Conservation (phyloP, 805 yeast genomes). For the Candida koratica region DNA sequence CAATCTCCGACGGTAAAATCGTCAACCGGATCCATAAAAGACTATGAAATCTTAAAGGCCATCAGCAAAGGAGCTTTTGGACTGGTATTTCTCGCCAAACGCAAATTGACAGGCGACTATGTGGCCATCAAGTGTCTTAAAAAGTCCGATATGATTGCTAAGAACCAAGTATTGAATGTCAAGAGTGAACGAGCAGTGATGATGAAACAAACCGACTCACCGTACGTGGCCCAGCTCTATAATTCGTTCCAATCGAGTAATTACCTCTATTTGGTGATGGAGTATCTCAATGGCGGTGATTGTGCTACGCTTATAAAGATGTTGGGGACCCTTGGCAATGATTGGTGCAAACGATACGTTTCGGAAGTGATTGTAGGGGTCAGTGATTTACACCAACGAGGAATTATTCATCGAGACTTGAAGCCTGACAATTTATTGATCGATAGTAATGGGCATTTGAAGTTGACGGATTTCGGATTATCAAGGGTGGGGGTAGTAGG, state of each 20-base stretch:
- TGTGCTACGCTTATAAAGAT: conserved; percentile 79
- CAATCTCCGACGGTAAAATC: conserved; percentile 53
- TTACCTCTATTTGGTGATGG: conserved; percentile 91
- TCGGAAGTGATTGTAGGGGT: conserved; percentile 92
- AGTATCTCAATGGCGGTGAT: conserved; percentile 94
- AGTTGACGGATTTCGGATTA: conserved; percentile 92
- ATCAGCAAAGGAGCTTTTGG: conserved; percentile 98
- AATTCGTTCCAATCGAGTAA: conserved; percentile 87
- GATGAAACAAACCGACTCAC: conserved; percentile 94
- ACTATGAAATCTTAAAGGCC: conserved; percentile 87
- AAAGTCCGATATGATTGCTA: conserved; percentile 94
- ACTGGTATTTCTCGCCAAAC: conserved; percentile 80
- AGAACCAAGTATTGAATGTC: conserved; percentile 93
- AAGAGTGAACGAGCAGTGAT: conserved; percentile 94
- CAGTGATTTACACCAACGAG: conserved; percentile 79
- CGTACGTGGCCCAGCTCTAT: conserved; percentile 85
- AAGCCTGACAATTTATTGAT: conserved; percentile 92
- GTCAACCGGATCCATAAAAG: conserved; percentile 66
- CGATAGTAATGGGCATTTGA: conserved; percentile 82
- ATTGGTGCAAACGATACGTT: conserved; percentile 81
- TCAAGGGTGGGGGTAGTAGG: conserved; percentile 85
- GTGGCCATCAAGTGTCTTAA: conserved; percentile 90
- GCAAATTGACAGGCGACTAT: conserved; percentile 86
- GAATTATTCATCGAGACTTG: conserved; percentile 90
- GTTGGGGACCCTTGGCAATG: conserved; percentile 78